These are phyloP conservation scores for Isochrysis galbana DNA, from an alignment of 78 protist genomes.

Conservation along the genomic window DNA sequence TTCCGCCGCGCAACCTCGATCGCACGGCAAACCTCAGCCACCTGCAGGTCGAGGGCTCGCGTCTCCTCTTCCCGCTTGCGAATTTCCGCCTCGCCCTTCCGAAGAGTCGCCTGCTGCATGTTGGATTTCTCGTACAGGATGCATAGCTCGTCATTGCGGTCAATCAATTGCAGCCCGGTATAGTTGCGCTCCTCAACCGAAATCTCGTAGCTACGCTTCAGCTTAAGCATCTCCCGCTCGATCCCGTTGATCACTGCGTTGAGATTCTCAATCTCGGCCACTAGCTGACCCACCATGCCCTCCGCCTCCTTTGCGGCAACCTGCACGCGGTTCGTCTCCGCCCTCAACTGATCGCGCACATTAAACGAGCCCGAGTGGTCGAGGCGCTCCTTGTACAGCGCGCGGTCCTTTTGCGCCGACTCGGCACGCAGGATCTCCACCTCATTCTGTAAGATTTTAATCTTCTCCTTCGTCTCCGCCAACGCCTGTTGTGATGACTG, in stretches of 20 bases:
- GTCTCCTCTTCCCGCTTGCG: constrained; percentile 49
- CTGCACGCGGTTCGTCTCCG: constrained; percentile 1
- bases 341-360: constrained; percentile 13
- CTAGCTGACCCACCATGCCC: constrained; percentile 47
- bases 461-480: constrained; percentile 74
- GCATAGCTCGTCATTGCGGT: constrained; percentile 85
- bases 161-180: constrained; percentile 80
- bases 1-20: constrained; percentile 4
- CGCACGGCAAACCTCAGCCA: constrained; percentile 20
- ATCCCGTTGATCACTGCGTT: constrained; percentile 60
- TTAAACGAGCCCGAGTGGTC: not conserved
- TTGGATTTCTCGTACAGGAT: constrained; percentile 75
- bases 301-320: not conserved
- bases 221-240: constrained; percentile 62
- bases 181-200: constrained; percentile 70
- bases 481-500: constrained; percentile 58
- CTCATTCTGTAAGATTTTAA: constrained; percentile 55
- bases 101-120: constrained; percentile 52
- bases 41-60: constrained; percentile 12
- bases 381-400: constrained; percentile 27
- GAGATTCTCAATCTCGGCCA: constrained; percentile 61
- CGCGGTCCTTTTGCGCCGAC: constrained; percentile 26
- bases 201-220: constrained; percentile 61
- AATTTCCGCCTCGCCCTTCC: constrained; percentile 54
- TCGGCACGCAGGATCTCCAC: constrained; percentile 63